Base-by-base conservation (phyloP, 1,139 yeast genomes). In the Trichomonascaceae sp. region DNA sequence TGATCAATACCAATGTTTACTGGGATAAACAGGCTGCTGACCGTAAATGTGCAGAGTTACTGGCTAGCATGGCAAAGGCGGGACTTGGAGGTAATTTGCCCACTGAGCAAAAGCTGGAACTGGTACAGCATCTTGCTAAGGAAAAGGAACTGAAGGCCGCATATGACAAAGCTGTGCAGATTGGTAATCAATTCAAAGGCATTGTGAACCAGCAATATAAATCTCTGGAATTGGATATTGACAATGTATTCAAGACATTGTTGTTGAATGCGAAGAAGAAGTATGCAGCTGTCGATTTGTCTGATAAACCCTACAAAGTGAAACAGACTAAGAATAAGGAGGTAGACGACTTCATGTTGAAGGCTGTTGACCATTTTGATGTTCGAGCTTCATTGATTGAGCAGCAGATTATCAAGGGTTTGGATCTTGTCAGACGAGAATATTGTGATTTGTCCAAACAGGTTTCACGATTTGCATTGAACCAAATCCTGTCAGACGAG, bases 371-470 rank as follows among this genome's bases (percentile, higher is more conserved):
- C 20, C 27, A 19, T 30, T 27, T 45, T 9, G 52, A 36, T 12
- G 32, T 50, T 17, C 27, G 38, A 19, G 32, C 47, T 7, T 17
- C 22, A 13, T 20, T 50, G 44, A 20, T 43, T 3, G 52, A 50
- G 45, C 38, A 50, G 39, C 48, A 32, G 17, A 47, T 50, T n/a
- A 96, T 93, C 39, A 95, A 93, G 69, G 99, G 99, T 66, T 79
- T 95, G 56, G 99, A 95, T 74, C 85, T 95, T 96, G 84, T 83
- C 68, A 89, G 99, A 71, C 88, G 99, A 75, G 99, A 93, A 70
- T 93, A 82, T 69, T 90, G 98, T 74, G 95, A 89, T 54, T 74
- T 93, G 52, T 88, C 98, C 0, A 95, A 91, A 67, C 96, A 91
- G 56, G 83, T 87, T 2, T 89, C 97, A 0, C 81, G 83, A 38